Conservation (phyloP, 1,284 basidiomycete species). For the Microbotryum intermedium region DNA sequence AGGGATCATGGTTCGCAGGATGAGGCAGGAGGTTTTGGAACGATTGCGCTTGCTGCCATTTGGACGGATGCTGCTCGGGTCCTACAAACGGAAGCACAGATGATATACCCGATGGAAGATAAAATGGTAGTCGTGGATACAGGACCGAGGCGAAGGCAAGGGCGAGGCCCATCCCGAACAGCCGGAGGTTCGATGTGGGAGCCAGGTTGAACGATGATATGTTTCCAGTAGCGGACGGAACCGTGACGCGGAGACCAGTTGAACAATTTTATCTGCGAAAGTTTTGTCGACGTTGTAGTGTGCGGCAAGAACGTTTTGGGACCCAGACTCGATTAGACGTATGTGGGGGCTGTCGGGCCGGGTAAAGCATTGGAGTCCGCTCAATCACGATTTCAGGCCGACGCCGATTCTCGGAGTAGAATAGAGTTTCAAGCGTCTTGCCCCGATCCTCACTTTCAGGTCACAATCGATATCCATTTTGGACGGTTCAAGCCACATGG, state of each 20-base stretch:
- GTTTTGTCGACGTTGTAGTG: too few species aligned
- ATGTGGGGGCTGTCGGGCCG: too few species aligned
- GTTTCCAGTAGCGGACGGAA: not conserved
- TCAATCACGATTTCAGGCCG: too few species aligned
- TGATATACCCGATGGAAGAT: slow-evolving; percentile 3
- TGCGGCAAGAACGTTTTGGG: not conserved
- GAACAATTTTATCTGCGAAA: too few species aligned
- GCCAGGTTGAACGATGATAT: not conserved
- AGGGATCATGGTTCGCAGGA: slow-evolving; percentile 11
- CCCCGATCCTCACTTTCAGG: not conserved
- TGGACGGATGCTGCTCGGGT: slow-evolving; percentile 6
- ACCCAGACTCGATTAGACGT: too few species aligned
- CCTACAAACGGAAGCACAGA: slow-evolving; percentile 15
- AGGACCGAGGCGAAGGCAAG: slow-evolving; percentile 12
- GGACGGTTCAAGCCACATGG: not conserved
- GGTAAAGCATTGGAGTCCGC: too few species aligned
- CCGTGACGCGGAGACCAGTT: too few species aligned
- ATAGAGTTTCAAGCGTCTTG: not conserved
- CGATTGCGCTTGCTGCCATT: slow-evolving; percentile 3
- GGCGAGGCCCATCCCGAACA: slow-evolving; percentile 12
- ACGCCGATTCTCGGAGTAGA: too few species aligned
- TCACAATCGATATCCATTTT: not conserved
- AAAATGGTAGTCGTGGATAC: slow-evolving; percentile 7
- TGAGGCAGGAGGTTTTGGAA: slow-evolving; percentile 9
- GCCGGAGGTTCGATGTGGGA: slow-evolving; percentile 1